phyloP scores from a whole-genome alignment of 441 rosid genomes.

The Erodium moschatum region DNA sequence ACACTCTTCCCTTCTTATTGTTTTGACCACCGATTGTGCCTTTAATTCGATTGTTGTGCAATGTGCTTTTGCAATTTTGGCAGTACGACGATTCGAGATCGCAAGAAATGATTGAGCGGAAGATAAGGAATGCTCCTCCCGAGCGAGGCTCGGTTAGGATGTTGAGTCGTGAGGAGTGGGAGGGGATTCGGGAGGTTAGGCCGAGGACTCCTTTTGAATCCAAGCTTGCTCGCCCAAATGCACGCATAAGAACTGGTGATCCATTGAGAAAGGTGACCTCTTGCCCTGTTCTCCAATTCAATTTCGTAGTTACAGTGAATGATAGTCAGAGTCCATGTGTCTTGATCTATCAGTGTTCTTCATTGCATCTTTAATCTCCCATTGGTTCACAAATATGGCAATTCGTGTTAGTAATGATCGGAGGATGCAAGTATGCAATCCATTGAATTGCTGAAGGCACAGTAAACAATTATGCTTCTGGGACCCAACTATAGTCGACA shows the following conservation, averaged over 20 bases:
- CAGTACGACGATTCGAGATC: constrained; percentile 73
- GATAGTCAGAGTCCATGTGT: no score
- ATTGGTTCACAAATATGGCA: not conserved
- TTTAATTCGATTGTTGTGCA: not conserved
- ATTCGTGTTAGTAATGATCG: not conserved
- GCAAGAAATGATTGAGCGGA: constrained; percentile 78
- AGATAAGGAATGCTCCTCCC: constrained; percentile 69
- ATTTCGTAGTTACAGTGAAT: not conserved
- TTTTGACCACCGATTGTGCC: not conserved
- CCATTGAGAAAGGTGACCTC: constrained; percentile 21
- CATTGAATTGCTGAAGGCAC: no score
- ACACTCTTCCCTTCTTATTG: not conserved
- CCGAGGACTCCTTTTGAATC: constrained; percentile 96
- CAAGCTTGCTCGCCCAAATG: constrained; percentile 71
- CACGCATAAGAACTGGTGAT: constrained; percentile 76
- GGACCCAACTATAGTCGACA: no score
- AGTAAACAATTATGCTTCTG: no score
- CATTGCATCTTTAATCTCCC: not conserved
- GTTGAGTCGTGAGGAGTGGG: constrained; percentile 87
- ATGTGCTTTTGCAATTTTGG: not conserved
- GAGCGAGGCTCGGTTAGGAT: constrained; percentile 74
- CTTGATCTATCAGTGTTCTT: not conserved
- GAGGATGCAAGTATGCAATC: not conserved
- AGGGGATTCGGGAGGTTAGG: constrained; percentile 67
- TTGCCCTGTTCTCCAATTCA: not conserved